These are phyloP conservation scores for Sordaria brevicollis DNA, from an alignment of 495 filamentous ascomycete species.

Conservation along the genomic window DNA sequence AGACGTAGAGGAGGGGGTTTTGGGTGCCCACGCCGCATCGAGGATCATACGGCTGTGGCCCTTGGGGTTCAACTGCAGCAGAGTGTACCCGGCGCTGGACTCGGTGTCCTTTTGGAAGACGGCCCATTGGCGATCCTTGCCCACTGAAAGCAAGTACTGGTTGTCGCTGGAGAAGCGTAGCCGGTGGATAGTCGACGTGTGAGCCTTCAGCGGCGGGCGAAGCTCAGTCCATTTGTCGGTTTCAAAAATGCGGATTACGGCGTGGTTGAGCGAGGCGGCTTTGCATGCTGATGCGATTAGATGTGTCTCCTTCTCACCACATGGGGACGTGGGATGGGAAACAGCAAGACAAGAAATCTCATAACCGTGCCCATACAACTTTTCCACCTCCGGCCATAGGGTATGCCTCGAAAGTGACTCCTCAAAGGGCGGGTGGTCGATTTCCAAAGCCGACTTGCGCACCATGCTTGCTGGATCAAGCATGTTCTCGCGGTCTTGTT, in stretches of 20 bases:
- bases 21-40: constrained; percentile 70
- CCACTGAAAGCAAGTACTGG: constrained; percentile 69
- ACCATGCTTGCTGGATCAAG: constrained; percentile 31
- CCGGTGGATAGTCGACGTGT: constrained; percentile 74
- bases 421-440: constrained; percentile 71
- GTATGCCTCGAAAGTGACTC: constrained; percentile 83
- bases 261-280: constrained; percentile 85
- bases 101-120: constrained; percentile 49
- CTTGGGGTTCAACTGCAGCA: constrained; percentile 58
- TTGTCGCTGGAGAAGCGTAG: constrained; percentile 72
- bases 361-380: constrained; percentile 98
- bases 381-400: constrained; percentile 92
- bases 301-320: constrained; percentile 34
- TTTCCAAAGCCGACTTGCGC: constrained; percentile 34
- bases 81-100: constrained; percentile 35
- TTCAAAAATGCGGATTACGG: constrained; percentile 85
- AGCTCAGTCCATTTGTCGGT: constrained; percentile 80
- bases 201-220: constrained; percentile 66
- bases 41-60: constrained; percentile 88
- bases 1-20: not conserved
- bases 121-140: constrained; percentile 83
- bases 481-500: constrained; percentile 24
- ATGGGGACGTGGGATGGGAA: constrained; percentile 33
- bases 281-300: constrained; percentile 89
- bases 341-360: constrained; percentile 88